These are phyloP conservation scores for Didymella sp. DNA, from an alignment of 2,329 filamentous ascomycete genomes.

Conservation along the genomic window DNA sequence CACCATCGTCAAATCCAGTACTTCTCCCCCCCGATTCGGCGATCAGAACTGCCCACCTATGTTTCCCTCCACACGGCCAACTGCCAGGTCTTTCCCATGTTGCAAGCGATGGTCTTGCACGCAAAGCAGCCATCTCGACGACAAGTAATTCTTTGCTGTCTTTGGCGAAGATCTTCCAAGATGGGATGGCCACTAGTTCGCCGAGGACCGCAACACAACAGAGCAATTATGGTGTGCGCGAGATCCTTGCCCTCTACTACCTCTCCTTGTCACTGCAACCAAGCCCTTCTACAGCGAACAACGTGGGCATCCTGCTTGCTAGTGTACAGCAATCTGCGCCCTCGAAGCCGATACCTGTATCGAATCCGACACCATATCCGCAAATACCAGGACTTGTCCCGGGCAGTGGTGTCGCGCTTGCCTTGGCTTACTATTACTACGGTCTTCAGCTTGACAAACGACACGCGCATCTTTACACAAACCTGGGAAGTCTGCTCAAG, in stretches of 20 bases:
- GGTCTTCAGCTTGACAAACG: constrained; percentile 83
- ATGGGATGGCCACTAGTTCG: constrained; percentile 82
- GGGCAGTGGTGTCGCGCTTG: constrained; percentile 86
- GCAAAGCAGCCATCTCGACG: constrained; percentile 83
- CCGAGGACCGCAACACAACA: constrained; percentile 61
- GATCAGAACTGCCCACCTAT: constrained; percentile 78
- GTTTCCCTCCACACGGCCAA: constrained; percentile 78
- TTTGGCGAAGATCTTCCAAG: constrained; percentile 96
- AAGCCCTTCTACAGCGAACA: constrained; percentile 96
- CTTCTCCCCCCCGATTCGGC: constrained; percentile 84
- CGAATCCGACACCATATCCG: constrained; percentile 45
- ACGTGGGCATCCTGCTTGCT: constrained; percentile 95
- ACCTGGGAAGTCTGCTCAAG: constrained; percentile 91
- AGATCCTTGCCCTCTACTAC: constrained; percentile 95
- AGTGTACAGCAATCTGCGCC: constrained; percentile 78
- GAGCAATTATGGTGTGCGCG: constrained; percentile 78
- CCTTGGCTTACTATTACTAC: constrained; percentile 94
- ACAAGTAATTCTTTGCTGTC: constrained; percentile 96
- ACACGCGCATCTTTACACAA: constrained; percentile 96
- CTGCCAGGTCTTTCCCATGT: constrained; percentile 81
- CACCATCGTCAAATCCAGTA: constrained; percentile 65
- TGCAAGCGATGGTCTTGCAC: constrained; percentile 69
- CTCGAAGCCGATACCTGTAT: constrained; percentile 52
- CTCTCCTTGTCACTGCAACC: constrained; percentile 92
- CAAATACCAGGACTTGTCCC: constrained; percentile 78